Percentiles rank a stretch among this genome's conserved stretches.
These are phyloP conservation scores for Termitomyces sp. DNA, from an alignment of 1,284 basidiomycete species.

Conservation along the genomic window DNA sequence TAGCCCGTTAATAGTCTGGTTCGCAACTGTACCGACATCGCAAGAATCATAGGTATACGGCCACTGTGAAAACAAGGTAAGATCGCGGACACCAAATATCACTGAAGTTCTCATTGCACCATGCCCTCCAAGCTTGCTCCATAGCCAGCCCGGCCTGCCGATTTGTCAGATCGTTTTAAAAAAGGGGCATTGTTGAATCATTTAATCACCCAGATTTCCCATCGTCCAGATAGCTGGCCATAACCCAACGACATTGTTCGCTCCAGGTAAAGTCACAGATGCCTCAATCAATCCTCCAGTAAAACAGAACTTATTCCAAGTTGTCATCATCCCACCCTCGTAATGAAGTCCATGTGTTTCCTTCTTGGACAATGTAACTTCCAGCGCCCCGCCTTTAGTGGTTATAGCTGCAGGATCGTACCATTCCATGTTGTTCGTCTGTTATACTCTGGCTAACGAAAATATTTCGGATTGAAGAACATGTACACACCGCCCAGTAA, in stretches of 20 bases:
- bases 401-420: constrained; percentile 78
- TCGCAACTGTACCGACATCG: constrained; percentile 64
- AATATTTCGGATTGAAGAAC: not conserved
- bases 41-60: constrained; percentile 76
- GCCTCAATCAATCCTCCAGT: constrained; percentile 76
- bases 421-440: constrained; percentile 52
- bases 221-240: constrained; percentile 75
- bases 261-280: constrained; percentile 79
- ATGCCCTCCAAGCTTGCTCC: constrained; percentile 47
- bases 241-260: constrained; percentile 48
- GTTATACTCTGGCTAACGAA: not conserved
- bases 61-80: constrained; percentile 41
- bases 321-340: constrained; percentile 64
- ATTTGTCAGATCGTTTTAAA: constrained; percentile 30
- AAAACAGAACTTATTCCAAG: constrained; percentile 95
- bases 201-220: constrained; percentile 50
- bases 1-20: constrained; percentile 45
- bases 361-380: constrained; percentile 71
- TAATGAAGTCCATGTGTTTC: constrained; percentile 72
- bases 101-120: constrained; percentile 24
- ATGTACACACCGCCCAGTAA: constrained; percentile 39
- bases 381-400: constrained; percentile 74
- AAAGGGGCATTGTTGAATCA: constrained; percentile 14
- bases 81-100: not conserved
- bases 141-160: constrained; percentile 44